Base-by-base conservation (phyloP, 2,329 filamentous ascomycete genomes). In the Gremmenia infestans region DNA sequence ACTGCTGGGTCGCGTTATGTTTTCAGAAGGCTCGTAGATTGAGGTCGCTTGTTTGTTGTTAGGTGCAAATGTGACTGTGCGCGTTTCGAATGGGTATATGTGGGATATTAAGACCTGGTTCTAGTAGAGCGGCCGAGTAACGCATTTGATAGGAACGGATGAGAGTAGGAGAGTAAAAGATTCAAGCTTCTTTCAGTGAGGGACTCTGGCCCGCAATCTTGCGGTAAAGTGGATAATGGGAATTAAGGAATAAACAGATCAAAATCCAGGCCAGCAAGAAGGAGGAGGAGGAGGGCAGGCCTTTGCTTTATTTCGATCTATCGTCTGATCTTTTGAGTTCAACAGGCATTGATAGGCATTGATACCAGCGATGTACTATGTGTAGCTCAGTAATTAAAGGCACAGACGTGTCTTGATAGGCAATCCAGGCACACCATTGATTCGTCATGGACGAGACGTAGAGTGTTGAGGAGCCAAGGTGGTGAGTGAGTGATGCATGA, bases 371-470 rank as follows among this genome's bases (percentile, higher is more conserved):
- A 59, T 58, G 58, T 32, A 32, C 28, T 9, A 8, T 32, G 8
- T 9, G 28, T 60, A 57, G 59, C 57, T 54, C 60, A 65, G 57
- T 62, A 66, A 63, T 68, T 64, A 65, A 67, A 65, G 60, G 60
- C 57, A 58, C 58, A 56, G 63, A 61, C 61, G 54, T 55, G 71
- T 72, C 72, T 72, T 73, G 68, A 72, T 68, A 71, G 70, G 72
- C 64, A 69, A 70, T 73, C 71, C 72, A 78, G 77, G 75, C 76
- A 76, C 69, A 70, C 69, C 71, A 71, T 71, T 70, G 71, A 76
- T 73, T 75, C 72, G 71, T 72, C 73, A 73, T 75, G 72, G 73
- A 70, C 73, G 72, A 77, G 74, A 78, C 73, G 65, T 70, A 74
- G 72, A 72, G 76, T 77, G 61, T 65, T 62, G 63, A 56, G 62